phyloP scores from a whole-genome alignment of 495 filamentous ascomycete species.

The Neurospora sp. region DNA sequence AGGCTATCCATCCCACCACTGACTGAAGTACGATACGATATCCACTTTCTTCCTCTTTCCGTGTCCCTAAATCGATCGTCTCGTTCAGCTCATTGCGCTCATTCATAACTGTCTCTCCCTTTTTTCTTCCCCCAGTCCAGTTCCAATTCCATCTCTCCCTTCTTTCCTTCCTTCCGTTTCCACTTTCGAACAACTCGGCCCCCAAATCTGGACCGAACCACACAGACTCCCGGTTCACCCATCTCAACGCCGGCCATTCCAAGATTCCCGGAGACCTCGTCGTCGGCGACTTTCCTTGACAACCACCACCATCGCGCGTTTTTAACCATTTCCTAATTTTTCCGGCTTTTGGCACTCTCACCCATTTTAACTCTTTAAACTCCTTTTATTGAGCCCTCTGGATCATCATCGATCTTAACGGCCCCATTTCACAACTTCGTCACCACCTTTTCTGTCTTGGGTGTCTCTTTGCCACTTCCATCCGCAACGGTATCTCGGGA shows the following conservation, averaged over 20 bases:
- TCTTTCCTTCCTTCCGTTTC: conserved; percentile 1
- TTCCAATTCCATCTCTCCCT: conserved; percentile 1
- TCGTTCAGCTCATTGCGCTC: neutral
- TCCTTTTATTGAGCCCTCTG: neutral
- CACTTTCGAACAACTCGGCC: neutral
- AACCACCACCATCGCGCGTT: neutral
- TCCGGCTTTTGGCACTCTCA: neutral
- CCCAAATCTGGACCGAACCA: neutral
- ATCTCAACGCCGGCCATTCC: neutral
- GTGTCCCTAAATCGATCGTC: neutral
- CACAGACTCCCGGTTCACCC: neutral
- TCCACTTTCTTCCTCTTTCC: neutral
- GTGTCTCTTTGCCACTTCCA: neutral
- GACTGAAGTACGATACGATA: neutral
- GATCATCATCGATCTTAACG: neutral
- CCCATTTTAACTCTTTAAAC: neutral
- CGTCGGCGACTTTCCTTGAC: neutral
- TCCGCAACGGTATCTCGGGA: neutral
- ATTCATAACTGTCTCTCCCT: neutral
- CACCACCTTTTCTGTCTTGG: neutral
- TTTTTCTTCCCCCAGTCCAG: conserved; percentile 5
- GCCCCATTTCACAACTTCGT: neutral
- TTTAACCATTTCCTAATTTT: neutral
- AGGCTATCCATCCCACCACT: neutral
- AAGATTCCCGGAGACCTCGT: neutral